phyloP scores from a whole-genome alignment of 2,329 filamentous ascomycete genomes.

The Microthyrium microscopicum region DNA sequence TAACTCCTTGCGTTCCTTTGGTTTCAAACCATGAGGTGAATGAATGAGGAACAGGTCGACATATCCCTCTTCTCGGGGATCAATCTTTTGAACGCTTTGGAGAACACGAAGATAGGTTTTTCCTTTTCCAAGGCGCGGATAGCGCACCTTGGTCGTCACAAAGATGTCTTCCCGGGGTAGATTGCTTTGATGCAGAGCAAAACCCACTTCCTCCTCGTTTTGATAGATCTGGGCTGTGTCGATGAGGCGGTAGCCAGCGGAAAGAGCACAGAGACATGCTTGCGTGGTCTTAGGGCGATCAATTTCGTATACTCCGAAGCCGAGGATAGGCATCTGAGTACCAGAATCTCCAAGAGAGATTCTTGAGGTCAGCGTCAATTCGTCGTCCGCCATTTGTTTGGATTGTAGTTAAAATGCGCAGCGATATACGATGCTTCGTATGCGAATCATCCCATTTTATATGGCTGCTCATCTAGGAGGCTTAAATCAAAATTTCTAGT shows the following conservation, averaged over 20 bases:
- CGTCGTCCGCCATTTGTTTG: background rate
- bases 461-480: too few relatives aligned
- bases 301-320: constrained; percentile 3
- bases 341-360: background rate
- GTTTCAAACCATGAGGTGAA: constrained; percentile 39
- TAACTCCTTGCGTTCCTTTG: constrained; percentile 41
- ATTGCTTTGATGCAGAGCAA: constrained; percentile 59
- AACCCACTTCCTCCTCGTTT: constrained; percentile 71
- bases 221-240: constrained; percentile 63
- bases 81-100: background rate
- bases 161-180: constrained; percentile 66
- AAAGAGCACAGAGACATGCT: constrained; percentile 19
- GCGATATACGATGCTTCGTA: too few relatives aligned
- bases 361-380: background rate
- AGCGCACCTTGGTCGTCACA: constrained; percentile 71
- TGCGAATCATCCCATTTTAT: too few relatives aligned
- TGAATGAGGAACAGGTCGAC: constrained; percentile 7
- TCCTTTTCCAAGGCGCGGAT: constrained; percentile 30
- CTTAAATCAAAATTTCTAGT: too few relatives aligned
- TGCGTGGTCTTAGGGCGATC: background rate
- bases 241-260: constrained; percentile 36
- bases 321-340: background rate
- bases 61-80: background rate
- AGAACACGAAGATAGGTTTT: constrained; percentile 14
- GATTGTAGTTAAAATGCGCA: too few relatives aligned